phyloP scores from a whole-genome alignment of 345 rosid genomes.

The Arabis hirsuta region DNA sequence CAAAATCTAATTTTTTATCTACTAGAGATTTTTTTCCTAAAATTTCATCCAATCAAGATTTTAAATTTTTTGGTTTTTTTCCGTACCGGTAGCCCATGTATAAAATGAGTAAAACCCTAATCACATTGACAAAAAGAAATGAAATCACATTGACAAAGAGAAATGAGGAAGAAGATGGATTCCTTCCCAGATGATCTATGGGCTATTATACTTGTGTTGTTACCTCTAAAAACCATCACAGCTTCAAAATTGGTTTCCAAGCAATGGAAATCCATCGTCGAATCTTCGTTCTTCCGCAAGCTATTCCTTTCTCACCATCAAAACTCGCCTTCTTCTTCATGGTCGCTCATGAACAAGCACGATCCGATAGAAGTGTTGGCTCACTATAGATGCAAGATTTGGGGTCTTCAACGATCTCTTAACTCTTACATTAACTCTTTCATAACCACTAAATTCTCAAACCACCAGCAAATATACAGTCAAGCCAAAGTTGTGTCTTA shows the following conservation, averaged over 20 bases:
- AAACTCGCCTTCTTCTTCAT: background rate
- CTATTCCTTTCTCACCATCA: background rate
- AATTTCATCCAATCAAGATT: too few species aligned
- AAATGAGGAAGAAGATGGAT: background rate
- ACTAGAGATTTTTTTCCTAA: too few species aligned
- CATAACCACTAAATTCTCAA: background rate
- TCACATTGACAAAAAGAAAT: too few species aligned
- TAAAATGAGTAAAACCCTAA: background rate
- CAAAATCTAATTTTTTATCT: too few species aligned
- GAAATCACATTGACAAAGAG: background rate
- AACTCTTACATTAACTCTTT: background rate
- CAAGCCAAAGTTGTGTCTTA: background rate
- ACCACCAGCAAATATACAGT: too few species aligned
- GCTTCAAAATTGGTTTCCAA: background rate
- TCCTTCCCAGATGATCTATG: background rate
- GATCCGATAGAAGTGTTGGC: background rate
- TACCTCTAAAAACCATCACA: background rate
- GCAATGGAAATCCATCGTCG: conserved; percentile 2
- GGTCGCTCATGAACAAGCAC: background rate
- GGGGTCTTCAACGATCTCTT: background rate
- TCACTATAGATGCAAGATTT: background rate
- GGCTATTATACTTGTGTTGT: background rate
- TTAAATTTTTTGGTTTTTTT: too few species aligned
- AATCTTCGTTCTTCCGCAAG: background rate
- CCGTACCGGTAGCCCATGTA: too few species aligned